Evolutionary conservation across 176 grass and related monocot species (phyloP).

Genomic region (Thalia dealbata): DNA sequence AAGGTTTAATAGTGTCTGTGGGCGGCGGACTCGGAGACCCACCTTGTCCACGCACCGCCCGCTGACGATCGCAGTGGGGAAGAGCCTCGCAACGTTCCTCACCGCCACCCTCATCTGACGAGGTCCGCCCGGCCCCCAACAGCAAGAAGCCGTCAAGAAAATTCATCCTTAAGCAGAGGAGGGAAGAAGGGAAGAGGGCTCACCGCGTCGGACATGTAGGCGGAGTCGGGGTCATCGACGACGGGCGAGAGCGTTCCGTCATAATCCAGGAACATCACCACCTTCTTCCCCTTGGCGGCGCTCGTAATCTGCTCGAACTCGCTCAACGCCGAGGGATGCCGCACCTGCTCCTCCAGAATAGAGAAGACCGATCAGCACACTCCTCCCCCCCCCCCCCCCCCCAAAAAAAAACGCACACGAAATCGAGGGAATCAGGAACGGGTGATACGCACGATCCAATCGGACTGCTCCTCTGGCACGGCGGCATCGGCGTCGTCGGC

Average conservation of each 20-base stretch:
- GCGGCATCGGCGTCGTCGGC: conserved; percentile 14
- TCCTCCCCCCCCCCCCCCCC: too few relatives aligned
- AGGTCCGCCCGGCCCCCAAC: neutral
- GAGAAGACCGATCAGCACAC: neutral
- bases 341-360: conserved; percentile 14
- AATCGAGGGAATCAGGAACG: neutral
- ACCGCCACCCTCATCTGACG: neutral
- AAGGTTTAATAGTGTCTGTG: too few relatives aligned
- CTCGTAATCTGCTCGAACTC: conserved; percentile 61
- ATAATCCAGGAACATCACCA: conserved; percentile 84
- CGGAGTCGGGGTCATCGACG: conserved; percentile 75
- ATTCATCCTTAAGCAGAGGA: neutral
- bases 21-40: too few relatives aligned
- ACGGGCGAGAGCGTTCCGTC: conserved; percentile 82
- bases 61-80: too few relatives aligned
- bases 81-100: too few relatives aligned
- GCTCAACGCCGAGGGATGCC: conserved; percentile 59
- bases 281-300: conserved; percentile 54
- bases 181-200: conserved; percentile 23
- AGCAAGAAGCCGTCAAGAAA: neutral
- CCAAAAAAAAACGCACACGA: too few relatives aligned
- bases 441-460: conserved; percentile 38
- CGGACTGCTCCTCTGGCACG: conserved; percentile 36
- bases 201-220: conserved; percentile 22
- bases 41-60: too few relatives aligned